phyloP scores from a whole-genome alignment of 2,329 filamentous ascomycete species.

The Thermoascus crustaceus region DNA sequence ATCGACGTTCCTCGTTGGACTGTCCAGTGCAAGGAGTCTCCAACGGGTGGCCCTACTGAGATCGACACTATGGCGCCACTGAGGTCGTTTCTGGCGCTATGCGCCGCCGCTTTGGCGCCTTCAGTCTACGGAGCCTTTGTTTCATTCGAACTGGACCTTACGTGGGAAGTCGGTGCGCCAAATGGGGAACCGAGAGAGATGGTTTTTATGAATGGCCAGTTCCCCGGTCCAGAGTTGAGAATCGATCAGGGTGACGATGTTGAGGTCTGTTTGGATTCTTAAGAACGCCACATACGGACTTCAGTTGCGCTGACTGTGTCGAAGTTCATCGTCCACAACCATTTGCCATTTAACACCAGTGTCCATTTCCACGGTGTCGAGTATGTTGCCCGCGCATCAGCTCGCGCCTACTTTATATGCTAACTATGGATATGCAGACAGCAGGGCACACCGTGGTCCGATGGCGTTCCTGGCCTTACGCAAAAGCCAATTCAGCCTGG shows the following conservation, averaged over 20 bases:
- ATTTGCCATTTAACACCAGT: constrained; percentile 22
- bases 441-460: constrained; percentile 48
- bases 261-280: constrained; percentile 11
- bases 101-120: constrained; percentile 7
- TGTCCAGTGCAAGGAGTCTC: no score
- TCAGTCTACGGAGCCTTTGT: neutral
- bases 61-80: constrained; percentile 9
- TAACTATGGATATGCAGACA: constrained; percentile 27
- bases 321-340: constrained; percentile 23
- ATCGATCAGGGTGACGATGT: constrained; percentile 22
- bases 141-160: constrained; percentile 22
- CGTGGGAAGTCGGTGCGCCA: constrained; percentile 25
- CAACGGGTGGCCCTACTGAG: neutral
- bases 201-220: constrained; percentile 26
- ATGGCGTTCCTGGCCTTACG: constrained; percentile 50
- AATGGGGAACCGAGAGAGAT: constrained; percentile 25
- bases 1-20: no score
- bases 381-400: constrained; percentile 4
- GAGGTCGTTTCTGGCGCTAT: constrained; percentile 8
- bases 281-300: neutral
- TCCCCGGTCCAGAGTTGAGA: constrained; percentile 23
- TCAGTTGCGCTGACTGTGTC: constrained; percentile 1
- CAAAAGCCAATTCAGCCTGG: constrained; percentile 47
- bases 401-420: no score
- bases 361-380: constrained; percentile 36